Conservation (phyloP, 371 early-diverging fungal genomes). For the Smittium mucronatum region DNA sequence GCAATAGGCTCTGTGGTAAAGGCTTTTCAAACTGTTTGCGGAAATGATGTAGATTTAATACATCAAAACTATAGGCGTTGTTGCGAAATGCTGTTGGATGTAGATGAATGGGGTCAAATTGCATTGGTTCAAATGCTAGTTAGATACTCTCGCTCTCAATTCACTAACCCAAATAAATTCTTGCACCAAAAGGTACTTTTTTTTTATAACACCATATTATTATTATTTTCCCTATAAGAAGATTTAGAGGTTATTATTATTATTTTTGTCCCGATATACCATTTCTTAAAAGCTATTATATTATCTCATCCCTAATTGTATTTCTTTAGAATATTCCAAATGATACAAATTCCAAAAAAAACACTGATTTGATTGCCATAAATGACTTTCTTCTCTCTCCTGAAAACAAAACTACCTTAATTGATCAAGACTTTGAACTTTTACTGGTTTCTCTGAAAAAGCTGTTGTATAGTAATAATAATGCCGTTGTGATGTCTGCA, state of each 20-base stretch:
- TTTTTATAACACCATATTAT: too few species aligned
- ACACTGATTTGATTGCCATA: background rate
- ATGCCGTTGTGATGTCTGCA: constrained; percentile 71
- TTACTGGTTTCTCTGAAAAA: constrained; percentile 56
- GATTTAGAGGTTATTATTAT: too few species aligned
- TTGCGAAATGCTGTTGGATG: constrained; percentile 66
- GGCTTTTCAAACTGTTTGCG: constrained; percentile 78
- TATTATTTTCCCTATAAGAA: too few species aligned
- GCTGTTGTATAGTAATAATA: constrained; percentile 72
- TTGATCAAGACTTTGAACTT: constrained; percentile 66
- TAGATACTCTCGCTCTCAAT: constrained; percentile 58
- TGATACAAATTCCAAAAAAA: too few species aligned
- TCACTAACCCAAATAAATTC: constrained; percentile 42
- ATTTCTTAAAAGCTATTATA: too few species aligned
- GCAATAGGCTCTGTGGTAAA: constrained; percentile 76
- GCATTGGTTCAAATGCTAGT: constrained; percentile 64
- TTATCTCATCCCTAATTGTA: too few species aligned
- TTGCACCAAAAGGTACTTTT: constrained; percentile 38
- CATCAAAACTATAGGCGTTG: constrained; percentile 81
- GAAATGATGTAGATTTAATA: constrained; percentile 65
- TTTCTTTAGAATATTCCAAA: too few species aligned
- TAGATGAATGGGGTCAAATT: constrained; percentile 92
- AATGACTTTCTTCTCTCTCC: background rate
- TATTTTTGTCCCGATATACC: too few species aligned
- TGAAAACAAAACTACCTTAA: constrained; percentile 14